Conservation (phyloP, 371 early-diverging fungal genomes). For the Actinomucor elegans region DNA sequence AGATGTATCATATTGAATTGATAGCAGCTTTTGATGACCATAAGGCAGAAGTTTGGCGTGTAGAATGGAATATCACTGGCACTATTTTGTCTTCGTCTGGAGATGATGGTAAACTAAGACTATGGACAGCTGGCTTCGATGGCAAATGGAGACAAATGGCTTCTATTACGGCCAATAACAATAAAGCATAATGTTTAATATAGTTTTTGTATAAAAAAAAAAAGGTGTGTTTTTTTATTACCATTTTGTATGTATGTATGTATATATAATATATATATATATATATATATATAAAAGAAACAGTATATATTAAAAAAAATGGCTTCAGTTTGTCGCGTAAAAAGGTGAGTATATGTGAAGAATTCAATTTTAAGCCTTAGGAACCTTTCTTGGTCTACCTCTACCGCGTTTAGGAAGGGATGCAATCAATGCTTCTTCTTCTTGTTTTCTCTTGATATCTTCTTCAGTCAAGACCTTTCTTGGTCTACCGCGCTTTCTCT, state of each 20-base stretch:
- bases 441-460: background rate
- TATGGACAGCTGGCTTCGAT: constrained; percentile 79
- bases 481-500: constrained; percentile 17
- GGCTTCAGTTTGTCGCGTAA: no score
- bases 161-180: constrained; percentile 55
- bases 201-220: background rate
- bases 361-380: background rate
- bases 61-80: constrained; percentile 94
- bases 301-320: no score
- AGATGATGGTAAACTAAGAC: constrained; percentile 87
- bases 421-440: background rate
- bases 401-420: constrained; percentile 4
- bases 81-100: constrained; percentile 88
- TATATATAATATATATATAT: no score
- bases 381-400: constrained; percentile 16
- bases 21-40: constrained; percentile 72
- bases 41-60: constrained; percentile 81
- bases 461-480: background rate
- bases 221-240: no score
- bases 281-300: no score
- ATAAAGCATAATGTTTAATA: no score
- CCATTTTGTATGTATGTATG: no score
- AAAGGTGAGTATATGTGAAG: no score
- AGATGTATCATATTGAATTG: constrained; percentile 51
- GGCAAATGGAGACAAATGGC: constrained; percentile 75